A percentile compares a stretch with the other conserved stretches of the same genome.
Conservation (phyloP, 306 rosid species). For the Herpetospermum pedunculosum region DNA sequence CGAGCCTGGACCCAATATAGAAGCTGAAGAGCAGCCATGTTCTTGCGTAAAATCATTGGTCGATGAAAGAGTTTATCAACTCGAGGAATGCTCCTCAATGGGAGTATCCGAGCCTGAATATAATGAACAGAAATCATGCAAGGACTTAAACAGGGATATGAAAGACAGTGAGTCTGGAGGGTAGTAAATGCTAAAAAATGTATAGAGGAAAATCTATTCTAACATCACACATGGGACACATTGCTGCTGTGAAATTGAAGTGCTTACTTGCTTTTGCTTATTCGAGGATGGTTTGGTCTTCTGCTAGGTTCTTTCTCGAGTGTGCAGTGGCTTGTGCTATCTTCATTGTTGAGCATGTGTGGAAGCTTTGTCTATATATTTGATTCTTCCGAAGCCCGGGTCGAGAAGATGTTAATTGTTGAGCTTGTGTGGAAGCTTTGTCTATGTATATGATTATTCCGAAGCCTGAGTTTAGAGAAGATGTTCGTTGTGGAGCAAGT, state of each 20-base stretch:
- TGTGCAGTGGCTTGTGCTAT: background rate
- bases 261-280: background rate
- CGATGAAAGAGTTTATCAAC: constrained; percentile 62
- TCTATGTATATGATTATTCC: background rate
- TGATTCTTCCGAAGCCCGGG: background rate
- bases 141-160: constrained; percentile 36
- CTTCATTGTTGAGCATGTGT: background rate
- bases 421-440: background rate
- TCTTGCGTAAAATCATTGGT: constrained; percentile 55
- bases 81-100: constrained; percentile 52
- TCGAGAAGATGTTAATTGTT: too few species aligned
- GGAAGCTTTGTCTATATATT: background rate
- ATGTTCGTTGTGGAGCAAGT: background rate
- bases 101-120: constrained; percentile 31
- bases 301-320: background rate
- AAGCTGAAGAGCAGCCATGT: constrained; percentile 56
- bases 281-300: background rate
- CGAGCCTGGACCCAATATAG: constrained; percentile 49
- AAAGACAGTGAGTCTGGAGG: constrained; percentile 37
- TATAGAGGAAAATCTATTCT: background rate
- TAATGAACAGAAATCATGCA: constrained; percentile 39
- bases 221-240: background rate
- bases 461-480: background rate
- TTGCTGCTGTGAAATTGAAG: background rate
- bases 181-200: constrained; percentile 12